These are phyloP conservation scores for Albifimbria verrucaria DNA, from an alignment of 2,329 filamentous ascomycete genomes.

Conservation along the genomic window DNA sequence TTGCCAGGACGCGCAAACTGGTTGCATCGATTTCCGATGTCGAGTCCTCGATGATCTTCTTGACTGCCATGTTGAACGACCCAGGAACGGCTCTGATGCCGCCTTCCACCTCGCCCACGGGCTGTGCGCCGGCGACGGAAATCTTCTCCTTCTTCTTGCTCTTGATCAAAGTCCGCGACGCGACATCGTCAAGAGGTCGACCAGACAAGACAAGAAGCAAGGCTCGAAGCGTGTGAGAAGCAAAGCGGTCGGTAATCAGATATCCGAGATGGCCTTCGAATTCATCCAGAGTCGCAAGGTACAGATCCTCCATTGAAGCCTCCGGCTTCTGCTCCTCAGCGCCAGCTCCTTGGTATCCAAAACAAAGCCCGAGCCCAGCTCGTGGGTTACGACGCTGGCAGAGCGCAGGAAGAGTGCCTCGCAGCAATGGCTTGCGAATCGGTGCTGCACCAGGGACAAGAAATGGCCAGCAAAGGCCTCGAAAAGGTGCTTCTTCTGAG, in stretches of 20 bases:
- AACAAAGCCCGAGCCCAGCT: conserved; percentile 52
- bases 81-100: conserved; percentile 63
- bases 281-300: conserved; percentile 80
- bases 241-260: conserved; percentile 82
- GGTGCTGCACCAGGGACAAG: conserved; percentile 84
- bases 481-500: conserved; percentile 85
- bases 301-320: conserved; percentile 77
- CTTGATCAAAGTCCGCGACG: conserved; percentile 72
- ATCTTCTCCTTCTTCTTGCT: conserved; percentile 92
- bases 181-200: conserved; percentile 67
- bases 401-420: conserved; percentile 87
- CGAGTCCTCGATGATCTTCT: conserved; percentile 78
- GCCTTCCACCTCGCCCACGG: conserved; percentile 42
- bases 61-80: conserved; percentile 72
- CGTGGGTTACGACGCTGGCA: conserved; percentile 73
- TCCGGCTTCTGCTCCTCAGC: conserved; percentile 45
- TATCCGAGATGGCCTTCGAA: conserved; percentile 81
- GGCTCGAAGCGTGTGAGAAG: conserved; percentile 85
- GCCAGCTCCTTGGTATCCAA: conserved; percentile 37
- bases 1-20: conserved; percentile 78
- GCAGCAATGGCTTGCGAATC: conserved; percentile 96
- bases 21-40: conserved; percentile 73
- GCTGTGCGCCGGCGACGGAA: conserved; percentile 53
- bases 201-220: conserved; percentile 84
- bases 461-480: conserved; percentile 84